These are phyloP conservation scores for Phaeosphaeriaceae sp. DNA, from an alignment of 2,329 filamentous ascomycete genomes.

Conservation along the genomic window DNA sequence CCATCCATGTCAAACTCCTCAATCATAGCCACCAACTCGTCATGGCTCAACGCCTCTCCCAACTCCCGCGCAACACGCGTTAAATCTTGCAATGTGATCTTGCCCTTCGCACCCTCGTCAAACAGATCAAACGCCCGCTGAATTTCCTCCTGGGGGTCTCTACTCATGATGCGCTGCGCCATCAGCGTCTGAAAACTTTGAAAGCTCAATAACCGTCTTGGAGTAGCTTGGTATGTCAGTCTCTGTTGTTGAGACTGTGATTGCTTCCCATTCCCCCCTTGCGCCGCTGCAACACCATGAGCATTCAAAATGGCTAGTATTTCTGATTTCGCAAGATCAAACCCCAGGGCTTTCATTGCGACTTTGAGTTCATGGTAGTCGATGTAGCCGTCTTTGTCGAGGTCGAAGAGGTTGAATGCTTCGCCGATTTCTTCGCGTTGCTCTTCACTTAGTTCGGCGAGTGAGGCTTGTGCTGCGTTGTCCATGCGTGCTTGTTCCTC, in stretches of 20 bases:
- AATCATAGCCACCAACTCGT: slow-evolving; percentile 94
- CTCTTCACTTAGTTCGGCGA: slow-evolving; percentile 76
- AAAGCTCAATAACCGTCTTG: slow-evolving; percentile 73
- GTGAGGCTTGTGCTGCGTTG: slow-evolving; percentile 37
- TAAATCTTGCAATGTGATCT: slow-evolving; percentile 88
- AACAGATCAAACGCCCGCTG: slow-evolving; percentile 91
- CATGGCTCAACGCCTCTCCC: slow-evolving; percentile 90
- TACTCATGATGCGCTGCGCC: slow-evolving; percentile 77
- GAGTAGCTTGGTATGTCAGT: slow-evolving; percentile 30
- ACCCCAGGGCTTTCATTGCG: slow-evolving; percentile 92
- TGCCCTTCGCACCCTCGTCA: slow-evolving; percentile 88
- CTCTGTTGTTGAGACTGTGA: slow-evolving; percentile 4
- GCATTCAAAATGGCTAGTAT: slow-evolving; percentile 80
- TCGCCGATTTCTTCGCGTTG: slow-evolving; percentile 93
- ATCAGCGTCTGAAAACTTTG: slow-evolving; percentile 75
- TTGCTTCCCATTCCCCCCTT: too few relatives aligned
- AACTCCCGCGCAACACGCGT: slow-evolving; percentile 86
- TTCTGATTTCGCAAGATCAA: slow-evolving; percentile 85
- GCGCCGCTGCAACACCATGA: slow-evolving; percentile 62
- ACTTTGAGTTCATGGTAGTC: slow-evolving; percentile 99
- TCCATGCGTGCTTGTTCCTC: slow-evolving; percentile 46
- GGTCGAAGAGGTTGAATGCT: slow-evolving; percentile 96
- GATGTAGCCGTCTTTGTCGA: slow-evolving; percentile 91
- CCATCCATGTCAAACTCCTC: slow-evolving; percentile 96
- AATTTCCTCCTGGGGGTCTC: slow-evolving; percentile 91